Conservation (phyloP, 192 early-diverging fungal genomes). For the Podila minutissima region DNA sequence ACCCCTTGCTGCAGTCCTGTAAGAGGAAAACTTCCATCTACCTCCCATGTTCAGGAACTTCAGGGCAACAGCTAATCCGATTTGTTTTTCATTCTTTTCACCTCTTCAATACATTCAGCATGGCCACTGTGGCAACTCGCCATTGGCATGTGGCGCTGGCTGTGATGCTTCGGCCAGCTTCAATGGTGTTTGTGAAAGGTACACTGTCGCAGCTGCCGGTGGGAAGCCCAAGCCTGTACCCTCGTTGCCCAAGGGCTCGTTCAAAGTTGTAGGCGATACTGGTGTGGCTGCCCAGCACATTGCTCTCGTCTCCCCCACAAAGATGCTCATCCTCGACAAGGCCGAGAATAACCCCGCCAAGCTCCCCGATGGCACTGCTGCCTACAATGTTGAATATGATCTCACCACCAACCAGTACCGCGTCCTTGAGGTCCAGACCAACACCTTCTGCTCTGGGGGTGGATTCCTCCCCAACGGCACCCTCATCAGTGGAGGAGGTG, state of each 20-base stretch:
- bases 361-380: constrained; percentile 53
- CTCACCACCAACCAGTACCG: constrained; percentile 54
- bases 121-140: constrained; percentile 45
- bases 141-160: constrained; percentile 22
- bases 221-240: constrained; percentile 8
- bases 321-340: constrained; percentile 63
- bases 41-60: too few species aligned
- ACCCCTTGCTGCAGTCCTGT: constrained; percentile 44
- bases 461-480: constrained; percentile 65
- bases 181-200: constrained; percentile 29
- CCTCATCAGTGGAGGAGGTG: constrained; percentile 64
- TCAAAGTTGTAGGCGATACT: constrained; percentile 49
- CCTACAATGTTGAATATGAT: constrained; percentile 60
- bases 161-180: constrained; percentile 30
- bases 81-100: background rate
- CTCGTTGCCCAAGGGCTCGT: constrained; percentile 33
- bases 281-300: constrained; percentile 64
- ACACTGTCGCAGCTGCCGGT: background rate
- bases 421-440: constrained; percentile 57
- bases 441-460: constrained; percentile 68
- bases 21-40: constrained; percentile 2
- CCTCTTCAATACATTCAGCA: constrained; percentile 18
- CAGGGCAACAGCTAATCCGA: background rate
- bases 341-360: constrained; percentile 61
- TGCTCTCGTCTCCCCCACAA: constrained; percentile 54